Percentiles rank a stretch among this genome's conserved stretches.
Evolutionary conservation across 352 stramenopile genomes (phyloP).

Genomic region (Plasmopara halstedii): DNA sequence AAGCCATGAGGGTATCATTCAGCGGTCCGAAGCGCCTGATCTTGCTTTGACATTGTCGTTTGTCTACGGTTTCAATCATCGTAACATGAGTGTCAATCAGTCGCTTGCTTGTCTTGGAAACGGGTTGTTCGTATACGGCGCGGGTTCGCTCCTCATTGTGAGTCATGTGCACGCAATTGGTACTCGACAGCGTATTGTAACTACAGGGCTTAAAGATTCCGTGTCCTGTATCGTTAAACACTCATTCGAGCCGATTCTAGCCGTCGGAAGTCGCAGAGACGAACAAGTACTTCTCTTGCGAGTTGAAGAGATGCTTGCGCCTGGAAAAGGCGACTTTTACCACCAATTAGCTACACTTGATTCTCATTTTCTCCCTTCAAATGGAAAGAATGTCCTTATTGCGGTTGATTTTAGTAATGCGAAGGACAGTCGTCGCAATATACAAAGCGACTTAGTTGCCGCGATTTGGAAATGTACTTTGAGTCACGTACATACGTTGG

Average conservation of each 20-base stretch:
- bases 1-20: background rate
- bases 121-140: slow-evolving; percentile 33
- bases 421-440: slow-evolving; percentile 6
- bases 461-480: slow-evolving; percentile 43
- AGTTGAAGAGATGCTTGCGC: slow-evolving; percentile 13
- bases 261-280: slow-evolving; percentile 34
- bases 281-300: slow-evolving; percentile 24
- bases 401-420: slow-evolving; percentile 21
- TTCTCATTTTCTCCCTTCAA: slow-evolving; percentile 2
- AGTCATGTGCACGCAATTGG: slow-evolving; percentile 29
- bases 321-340: slow-evolving; percentile 13
- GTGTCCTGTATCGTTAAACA: slow-evolving; percentile 50
- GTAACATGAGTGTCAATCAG: slow-evolving; percentile 33
- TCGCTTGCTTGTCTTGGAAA: slow-evolving; percentile 24
- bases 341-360: slow-evolving; percentile 23
- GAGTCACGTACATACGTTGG: slow-evolving; percentile 36
- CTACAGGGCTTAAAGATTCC: slow-evolving; percentile 34
- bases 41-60: slow-evolving; percentile 42
- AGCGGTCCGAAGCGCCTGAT: slow-evolving; percentile 43
- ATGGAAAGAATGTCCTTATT: slow-evolving; percentile 13
- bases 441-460: slow-evolving; percentile 35
- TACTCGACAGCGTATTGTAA: slow-evolving; percentile 21
- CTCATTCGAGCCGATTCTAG: slow-evolving; percentile 30
- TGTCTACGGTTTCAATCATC: slow-evolving; percentile 48
- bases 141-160: slow-evolving; percentile 36